These are phyloP conservation scores for Kwoniella bestiolae DNA, from an alignment of 768 basidiomycete genomes.

Conservation along the genomic window DNA sequence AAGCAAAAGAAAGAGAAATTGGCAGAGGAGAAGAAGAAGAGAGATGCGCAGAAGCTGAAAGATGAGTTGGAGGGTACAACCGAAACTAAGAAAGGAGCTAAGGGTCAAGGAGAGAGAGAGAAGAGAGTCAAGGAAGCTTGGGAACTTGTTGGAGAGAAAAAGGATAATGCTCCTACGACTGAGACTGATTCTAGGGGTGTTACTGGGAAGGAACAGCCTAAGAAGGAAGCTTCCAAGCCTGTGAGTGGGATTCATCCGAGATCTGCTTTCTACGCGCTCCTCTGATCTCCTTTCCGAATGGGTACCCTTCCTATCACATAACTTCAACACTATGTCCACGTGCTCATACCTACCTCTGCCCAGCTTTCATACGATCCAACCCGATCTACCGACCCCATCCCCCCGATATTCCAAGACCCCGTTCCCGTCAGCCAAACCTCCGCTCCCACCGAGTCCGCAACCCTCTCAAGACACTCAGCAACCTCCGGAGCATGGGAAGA, in stretches of 20 bases:
- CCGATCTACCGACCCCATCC: constrained; percentile 46
- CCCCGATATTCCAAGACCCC: constrained; percentile 31
- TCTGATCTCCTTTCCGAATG: no score
- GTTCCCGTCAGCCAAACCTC: constrained; percentile 4
- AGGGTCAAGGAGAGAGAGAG: constrained; percentile 29
- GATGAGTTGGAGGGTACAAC: constrained; percentile 31
- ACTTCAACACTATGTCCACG: neutral
- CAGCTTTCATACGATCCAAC: constrained; percentile 49
- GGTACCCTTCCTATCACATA: neutral
- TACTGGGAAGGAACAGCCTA: constrained; percentile 25
- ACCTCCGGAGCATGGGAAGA: constrained; percentile 52
- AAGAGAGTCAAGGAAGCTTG: constrained; percentile 56
- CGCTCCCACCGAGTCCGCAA: constrained; percentile 30
- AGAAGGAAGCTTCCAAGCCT: constrained; percentile 20
- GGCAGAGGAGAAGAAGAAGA: constrained; percentile 25
- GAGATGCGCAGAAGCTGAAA: constrained; percentile 32
- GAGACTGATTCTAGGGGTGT: constrained; percentile 40
- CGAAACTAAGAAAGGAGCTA: constrained; percentile 11
- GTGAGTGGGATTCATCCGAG: constrained; percentile 26
- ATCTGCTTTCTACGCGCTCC: constrained; percentile 1
- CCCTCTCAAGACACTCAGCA: constrained; percentile 38
- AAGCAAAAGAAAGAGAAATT: constrained; percentile 30
- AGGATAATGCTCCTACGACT: constrained; percentile 10
- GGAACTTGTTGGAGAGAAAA: constrained; percentile 49
- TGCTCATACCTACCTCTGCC: neutral